Evolutionary conservation across 352 stramenopile species (phyloP), one percentile per base, ranked within the genome.

Genomic region (Thraustotheca clavata): DNA sequence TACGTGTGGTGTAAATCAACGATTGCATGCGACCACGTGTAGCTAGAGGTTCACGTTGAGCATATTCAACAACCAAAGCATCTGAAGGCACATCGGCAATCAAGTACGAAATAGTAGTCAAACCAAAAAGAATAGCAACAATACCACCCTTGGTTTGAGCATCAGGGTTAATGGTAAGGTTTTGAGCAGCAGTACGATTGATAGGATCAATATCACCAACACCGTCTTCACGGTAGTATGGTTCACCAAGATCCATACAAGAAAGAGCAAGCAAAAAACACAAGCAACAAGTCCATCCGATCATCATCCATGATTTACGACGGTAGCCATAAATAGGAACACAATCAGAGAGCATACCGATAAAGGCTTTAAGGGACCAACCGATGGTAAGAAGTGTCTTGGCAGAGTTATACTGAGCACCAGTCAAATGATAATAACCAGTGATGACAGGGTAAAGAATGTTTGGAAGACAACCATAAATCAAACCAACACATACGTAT

Each of bases 51-150:
- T 90, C 79, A 40, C 83, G 73, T 63, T 88, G 81, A 24, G 81
- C 79, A 35, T 86, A 73, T 35, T 87, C 79, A 49, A 88, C 77
- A 72, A 90, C 83, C 49, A 88, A 70, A 3, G 75, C 79, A 46
- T 90, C 79, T 26, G 74, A 83, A 2, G 77, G 75, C 16, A 88
- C 77, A 49, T 86, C 81, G 1, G 78, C 76, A 55, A 88, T 86
- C 27, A 88, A 76, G 50, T 86, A 86, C 34, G 48, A 24, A 14
- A 67, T 62, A n/a, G 26, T 29, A 31, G 60, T 49, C 16, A 67
- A 12, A 4, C 46, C 50, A 32, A 59, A 62, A n/a, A 67, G 16
- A 26, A 67, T 32, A 2, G 32, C 60, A 11, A 67, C 32, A 20
- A 31, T 29, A 27, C 14, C 20, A 18, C 47, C 60, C 9, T 24